Evolutionary conservation across 805 yeast species (phyloP), one percentile per base, ranked within the genome.

Genomic region (Yamadazyma paraphyllophila): DNA sequence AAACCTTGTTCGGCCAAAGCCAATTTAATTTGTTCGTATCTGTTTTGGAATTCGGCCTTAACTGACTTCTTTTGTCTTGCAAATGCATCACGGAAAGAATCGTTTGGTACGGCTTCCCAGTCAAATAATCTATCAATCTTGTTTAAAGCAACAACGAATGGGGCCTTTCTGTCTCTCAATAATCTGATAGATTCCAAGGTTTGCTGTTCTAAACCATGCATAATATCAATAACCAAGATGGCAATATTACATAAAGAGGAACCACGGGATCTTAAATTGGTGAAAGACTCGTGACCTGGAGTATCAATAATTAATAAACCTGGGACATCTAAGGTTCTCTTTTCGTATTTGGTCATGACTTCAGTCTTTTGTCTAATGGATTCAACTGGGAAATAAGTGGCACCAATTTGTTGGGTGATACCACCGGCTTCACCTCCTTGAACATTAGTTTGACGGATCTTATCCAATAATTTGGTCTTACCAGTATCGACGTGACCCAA

Each of bases 341-440:
- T 86, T 66, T 88, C 96, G 63, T 82, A 86, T 53, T 82, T 76
- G 46, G 87, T 81, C 97, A 94, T 92, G 41, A 86, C 95, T 38
- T 82, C 85, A 24, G 98, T 94, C 74, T 94, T 94, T 62, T 82
- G 82, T 67, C 84, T 83, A 60, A 94, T 88, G 36, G 97, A 90
- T 26, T 86, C 95, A 56, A 94, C 90, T 50, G 99, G 99, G 88
- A 94, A 94, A 67, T 94, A 94, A 16, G 99, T 94, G 46, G 99
- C 99, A 81, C 99, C 99, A 64, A 94, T 94, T 73, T 94, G 99
- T 79, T 94, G 99, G 54, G 99, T 94, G 67, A 94, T 94, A 76
- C 99, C 99, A 76, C 99, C 99, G 45, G 99, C 99, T 75, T 94
- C 99, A 63, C 99, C 99, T 67, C 97, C 99, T 76, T 94, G 99